A percentile compares a stretch with the other conserved stretches of the same genome.
Evolutionary conservation across 495 filamentous ascomycete species (phyloP).

Genomic region (Filosporella fistucella): DNA sequence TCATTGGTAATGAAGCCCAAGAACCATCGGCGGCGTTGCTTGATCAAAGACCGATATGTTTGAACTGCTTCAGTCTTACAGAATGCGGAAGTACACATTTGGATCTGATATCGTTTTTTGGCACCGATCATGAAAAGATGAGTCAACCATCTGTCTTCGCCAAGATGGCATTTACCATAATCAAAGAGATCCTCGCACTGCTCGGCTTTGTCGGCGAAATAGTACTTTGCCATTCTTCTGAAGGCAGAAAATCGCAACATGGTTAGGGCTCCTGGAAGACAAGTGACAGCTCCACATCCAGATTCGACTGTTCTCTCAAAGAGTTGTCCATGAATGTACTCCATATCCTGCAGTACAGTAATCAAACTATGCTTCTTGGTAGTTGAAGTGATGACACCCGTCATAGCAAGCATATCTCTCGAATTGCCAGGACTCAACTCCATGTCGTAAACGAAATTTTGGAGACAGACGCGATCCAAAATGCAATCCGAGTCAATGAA

Average conservation of each 20-base stretch:
- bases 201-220: conserved; percentile 96
- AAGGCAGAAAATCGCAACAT: conserved; percentile 97
- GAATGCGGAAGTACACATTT: conserved; percentile 95
- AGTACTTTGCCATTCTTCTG: conserved; percentile 95
- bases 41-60: conserved; percentile 78
- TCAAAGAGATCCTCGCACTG: conserved; percentile 96
- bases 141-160: conserved; percentile 95
- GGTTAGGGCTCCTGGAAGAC: conserved; percentile 89
- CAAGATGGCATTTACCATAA: conserved; percentile 91
- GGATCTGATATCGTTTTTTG: conserved; percentile 88
- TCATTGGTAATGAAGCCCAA: conserved; percentile 98
- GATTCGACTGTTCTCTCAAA: conserved; percentile 97
- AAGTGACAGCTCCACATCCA: conserved; percentile 91
- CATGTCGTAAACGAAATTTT: conserved; percentile 99
- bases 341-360: conserved; percentile 94
- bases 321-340: conserved; percentile 96
- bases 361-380: conserved; percentile 85
- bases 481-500: conserved; percentile 99
- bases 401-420: conserved; percentile 96
- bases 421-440: conserved; percentile 92
- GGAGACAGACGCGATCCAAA: conserved; percentile 84
- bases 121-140: conserved; percentile 99
- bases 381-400: conserved; percentile 93
- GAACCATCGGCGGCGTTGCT: conserved; percentile 96
- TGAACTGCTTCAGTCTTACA: conserved; percentile 98